Percentiles rank a stretch among this genome's conserved stretches.
These are phyloP conservation scores for Rubia yunnanensis DNA, from an alignment of 257 asterid genomes.

Conservation along the genomic window DNA sequence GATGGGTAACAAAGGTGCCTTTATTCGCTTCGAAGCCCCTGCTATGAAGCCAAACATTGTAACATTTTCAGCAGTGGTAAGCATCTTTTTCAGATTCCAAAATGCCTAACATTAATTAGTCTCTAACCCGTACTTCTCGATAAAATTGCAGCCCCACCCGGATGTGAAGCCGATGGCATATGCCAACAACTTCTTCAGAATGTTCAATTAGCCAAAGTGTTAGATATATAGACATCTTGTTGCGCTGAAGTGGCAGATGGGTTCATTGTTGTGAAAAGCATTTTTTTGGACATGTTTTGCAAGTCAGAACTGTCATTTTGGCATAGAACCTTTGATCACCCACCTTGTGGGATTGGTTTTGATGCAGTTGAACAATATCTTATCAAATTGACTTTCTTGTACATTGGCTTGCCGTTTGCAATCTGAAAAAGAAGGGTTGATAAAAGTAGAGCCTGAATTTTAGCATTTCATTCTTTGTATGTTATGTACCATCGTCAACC, in stretches of 20 bases:
- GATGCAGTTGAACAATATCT: conserved; percentile 9
- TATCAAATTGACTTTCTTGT: not conserved
- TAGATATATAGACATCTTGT: conserved; percentile 10
- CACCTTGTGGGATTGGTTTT: not conserved
- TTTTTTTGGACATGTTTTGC: not conserved
- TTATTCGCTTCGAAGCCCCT: conserved; percentile 92
- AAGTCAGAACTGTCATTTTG: not conserved
- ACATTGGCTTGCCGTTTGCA: not conserved
- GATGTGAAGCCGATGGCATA: conserved; percentile 98
- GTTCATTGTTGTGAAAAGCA: conserved; percentile 20
- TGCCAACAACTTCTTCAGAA: conserved; percentile 80
- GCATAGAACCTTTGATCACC: not conserved
- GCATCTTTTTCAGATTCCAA: conserved; percentile 24
- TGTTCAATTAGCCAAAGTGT: conserved; percentile 47
- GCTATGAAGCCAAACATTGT: conserved; percentile 75
- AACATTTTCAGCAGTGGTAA: conserved; percentile 92
- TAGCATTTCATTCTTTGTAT: not conserved
- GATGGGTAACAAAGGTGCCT: conserved; percentile 99
- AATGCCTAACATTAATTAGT: not conserved
- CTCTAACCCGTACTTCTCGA: not conserved
- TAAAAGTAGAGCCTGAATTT: not conserved
- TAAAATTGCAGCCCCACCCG: conserved; percentile 76
- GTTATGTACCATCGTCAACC: not conserved
- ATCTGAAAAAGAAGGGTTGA: conserved; percentile 6
- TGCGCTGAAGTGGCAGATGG: conserved; percentile 21